Evolutionary conservation across 1,139 yeast genomes (phyloP).

Genomic region (Lodderomyces parapsilosis): DNA sequence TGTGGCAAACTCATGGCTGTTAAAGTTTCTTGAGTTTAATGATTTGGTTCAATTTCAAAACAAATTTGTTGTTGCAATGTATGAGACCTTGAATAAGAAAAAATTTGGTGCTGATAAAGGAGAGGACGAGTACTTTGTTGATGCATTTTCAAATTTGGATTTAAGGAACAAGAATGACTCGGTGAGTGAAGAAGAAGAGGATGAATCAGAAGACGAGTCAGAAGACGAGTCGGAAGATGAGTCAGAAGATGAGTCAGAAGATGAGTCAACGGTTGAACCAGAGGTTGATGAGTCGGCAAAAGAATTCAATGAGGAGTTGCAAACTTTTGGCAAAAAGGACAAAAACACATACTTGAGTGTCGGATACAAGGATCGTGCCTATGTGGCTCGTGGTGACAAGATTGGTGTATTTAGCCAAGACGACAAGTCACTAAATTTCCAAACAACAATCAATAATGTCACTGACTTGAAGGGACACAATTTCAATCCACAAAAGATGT

Average conservation of each 20-base stretch:
- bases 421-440: conserved; percentile 52
- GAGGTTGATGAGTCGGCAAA: conserved; percentile 7
- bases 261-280: no score
- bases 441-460: conserved; percentile 65
- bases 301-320: conserved; percentile 17
- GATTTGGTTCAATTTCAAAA: conserved; percentile 52
- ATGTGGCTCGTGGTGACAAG: conserved; percentile 74
- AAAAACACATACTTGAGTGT: conserved; percentile 67
- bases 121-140: conserved; percentile 26
- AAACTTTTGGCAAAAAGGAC: conserved; percentile 16
- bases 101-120: conserved; percentile 38
- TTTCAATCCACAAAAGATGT: conserved; percentile 61
- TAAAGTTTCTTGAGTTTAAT: conserved; percentile 48
- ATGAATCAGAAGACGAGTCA: conserved; percentile 16
- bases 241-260: conserved; percentile 15
- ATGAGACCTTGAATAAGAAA: conserved; percentile 58
- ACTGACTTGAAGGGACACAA: conserved; percentile 51
- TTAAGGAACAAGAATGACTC: conserved; percentile 27
- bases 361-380: conserved; percentile 72
- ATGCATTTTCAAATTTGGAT: conserved; percentile 26
- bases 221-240: conserved; percentile 18
- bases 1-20: conserved; percentile 57
- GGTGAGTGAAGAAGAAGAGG: conserved; percentile 14
- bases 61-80: conserved; percentile 50
- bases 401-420: conserved; percentile 76